These are phyloP conservation scores for Beauveria rudraprayagi DNA, from an alignment of 2,329 filamentous ascomycete genomes.

Conservation along the genomic window DNA sequence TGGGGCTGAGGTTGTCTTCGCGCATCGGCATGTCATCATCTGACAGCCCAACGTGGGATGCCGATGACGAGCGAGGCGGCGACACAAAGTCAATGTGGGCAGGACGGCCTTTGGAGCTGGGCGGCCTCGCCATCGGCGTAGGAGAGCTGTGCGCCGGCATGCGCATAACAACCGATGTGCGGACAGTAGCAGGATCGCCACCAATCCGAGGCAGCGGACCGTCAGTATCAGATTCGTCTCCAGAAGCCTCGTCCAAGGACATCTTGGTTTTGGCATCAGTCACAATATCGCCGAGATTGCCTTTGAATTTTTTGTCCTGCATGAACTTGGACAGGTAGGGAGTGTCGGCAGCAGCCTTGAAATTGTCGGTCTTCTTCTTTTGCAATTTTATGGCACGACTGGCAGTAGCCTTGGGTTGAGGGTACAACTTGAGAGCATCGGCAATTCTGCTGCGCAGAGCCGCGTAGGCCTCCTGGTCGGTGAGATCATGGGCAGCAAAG, in stretches of 20 bases:
- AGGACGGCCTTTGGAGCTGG: conserved; percentile 49
- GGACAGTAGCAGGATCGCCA: conserved; percentile 17
- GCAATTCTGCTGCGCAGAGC: conserved; percentile 45
- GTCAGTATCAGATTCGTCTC: conserved; percentile 47
- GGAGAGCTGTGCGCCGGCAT: conserved; percentile 53
- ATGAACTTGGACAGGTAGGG: conserved; percentile 62
- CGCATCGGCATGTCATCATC: conserved; percentile 45
- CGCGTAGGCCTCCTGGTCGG: conserved; percentile 43
- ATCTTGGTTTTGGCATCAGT: conserved; percentile 49
- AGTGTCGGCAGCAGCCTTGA: conserved; percentile 46
- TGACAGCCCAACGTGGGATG: conserved; percentile 19
- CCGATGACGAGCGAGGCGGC: conserved; percentile 20
- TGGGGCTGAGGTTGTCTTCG: conserved; percentile 58
- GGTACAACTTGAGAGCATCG: conserved; percentile 44
- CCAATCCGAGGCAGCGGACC: conserved; percentile 9
- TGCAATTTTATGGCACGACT: conserved; percentile 33
- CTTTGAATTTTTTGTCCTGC: conserved; percentile 50
- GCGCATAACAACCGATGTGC: conserved; percentile 42
- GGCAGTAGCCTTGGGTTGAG: conserved; percentile 40
- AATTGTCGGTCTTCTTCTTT: conserved; percentile 15
- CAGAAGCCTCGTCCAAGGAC: conserved; percentile 42
- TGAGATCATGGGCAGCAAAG: conserved; percentile 34
- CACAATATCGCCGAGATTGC: conserved; percentile 52
- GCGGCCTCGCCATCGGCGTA: conserved; percentile 32
- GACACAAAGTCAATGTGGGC: conserved; percentile 33